Conservation (phyloP, 2,329 filamentous ascomycete genomes). For the Diaporthe longicolla region DNA sequence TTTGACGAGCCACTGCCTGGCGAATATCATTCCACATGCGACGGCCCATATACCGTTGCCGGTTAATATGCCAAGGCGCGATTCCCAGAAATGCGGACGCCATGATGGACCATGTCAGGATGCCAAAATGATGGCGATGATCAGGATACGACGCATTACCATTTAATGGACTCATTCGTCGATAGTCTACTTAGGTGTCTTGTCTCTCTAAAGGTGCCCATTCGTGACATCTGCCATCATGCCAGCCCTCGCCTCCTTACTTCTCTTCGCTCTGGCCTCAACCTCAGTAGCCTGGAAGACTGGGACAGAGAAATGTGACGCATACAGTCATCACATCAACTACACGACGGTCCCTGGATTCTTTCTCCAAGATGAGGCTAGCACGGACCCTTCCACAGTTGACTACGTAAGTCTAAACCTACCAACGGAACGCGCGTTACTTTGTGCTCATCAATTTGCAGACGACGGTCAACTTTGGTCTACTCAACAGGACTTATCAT, state of each 20-base stretch:
- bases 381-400: conserved; percentile 59
- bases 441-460: conserved; percentile 48
- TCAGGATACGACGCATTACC: neutral
- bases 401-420: conserved; percentile 69
- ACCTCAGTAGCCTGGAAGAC: conserved; percentile 31
- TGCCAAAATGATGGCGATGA: neutral
- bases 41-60: conserved; percentile 11
- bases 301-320: conserved; percentile 8
- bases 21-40: conserved; percentile 8
- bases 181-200: neutral
- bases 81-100: neutral
- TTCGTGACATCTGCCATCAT: neutral
- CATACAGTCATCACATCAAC: conserved; percentile 59
- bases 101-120: neutral
- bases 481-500: conserved; percentile 75
- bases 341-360: conserved; percentile 58
- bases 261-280: conserved; percentile 26
- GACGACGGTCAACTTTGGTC: conserved; percentile 74
- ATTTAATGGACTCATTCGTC: neutral
- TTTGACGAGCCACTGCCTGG: conserved; percentile 4
- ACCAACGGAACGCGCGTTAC: neutral
- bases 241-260: neutral
- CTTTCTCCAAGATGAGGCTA: neutral
- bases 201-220: neutral
- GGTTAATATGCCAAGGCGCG: conserved; percentile 26